Percentiles rank a stretch among this genome's conserved stretches.
phyloP scores from a whole-genome alignment of 306 rosid genomes.

The Vachellia pachyceras region DNA sequence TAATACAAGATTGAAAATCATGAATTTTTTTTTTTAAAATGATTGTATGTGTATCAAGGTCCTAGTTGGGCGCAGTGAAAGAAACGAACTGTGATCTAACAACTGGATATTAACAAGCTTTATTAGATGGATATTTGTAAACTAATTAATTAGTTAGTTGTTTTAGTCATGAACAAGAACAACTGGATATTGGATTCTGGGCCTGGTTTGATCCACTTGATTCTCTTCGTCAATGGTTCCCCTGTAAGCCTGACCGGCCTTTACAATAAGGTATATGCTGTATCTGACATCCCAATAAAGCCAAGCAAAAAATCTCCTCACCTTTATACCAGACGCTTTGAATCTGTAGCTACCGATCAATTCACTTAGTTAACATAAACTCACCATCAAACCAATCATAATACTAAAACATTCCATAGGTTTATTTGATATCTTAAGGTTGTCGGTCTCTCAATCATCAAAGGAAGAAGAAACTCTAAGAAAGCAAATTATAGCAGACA shows the following conservation, averaged over 20 bases:
- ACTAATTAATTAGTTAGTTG: background rate
- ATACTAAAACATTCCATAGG: background rate
- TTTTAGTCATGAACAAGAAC: background rate
- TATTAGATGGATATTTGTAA: background rate
- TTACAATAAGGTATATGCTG: background rate
- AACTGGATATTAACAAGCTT: background rate
- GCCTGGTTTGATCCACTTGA: background rate
- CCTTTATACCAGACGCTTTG: no score
- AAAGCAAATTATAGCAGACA: background rate
- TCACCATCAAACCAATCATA: background rate
- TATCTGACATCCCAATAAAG: background rate
- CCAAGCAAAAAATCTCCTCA: background rate
- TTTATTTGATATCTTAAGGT: background rate
- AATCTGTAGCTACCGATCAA: background rate
- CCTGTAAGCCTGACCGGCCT: background rate
- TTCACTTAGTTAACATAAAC: background rate
- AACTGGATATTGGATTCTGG: background rate
- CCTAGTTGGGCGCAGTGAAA: background rate
- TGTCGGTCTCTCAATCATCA: background rate
- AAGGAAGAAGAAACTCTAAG: background rate
- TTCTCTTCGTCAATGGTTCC: background rate
- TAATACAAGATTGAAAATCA: background rate
- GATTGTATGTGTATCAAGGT: background rate
- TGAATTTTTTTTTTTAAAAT: no score
- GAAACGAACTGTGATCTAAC: background rate